Evolutionary conservation across 768 basidiomycete genomes (phyloP).

Genomic region (Mycena chlorophos): DNA sequence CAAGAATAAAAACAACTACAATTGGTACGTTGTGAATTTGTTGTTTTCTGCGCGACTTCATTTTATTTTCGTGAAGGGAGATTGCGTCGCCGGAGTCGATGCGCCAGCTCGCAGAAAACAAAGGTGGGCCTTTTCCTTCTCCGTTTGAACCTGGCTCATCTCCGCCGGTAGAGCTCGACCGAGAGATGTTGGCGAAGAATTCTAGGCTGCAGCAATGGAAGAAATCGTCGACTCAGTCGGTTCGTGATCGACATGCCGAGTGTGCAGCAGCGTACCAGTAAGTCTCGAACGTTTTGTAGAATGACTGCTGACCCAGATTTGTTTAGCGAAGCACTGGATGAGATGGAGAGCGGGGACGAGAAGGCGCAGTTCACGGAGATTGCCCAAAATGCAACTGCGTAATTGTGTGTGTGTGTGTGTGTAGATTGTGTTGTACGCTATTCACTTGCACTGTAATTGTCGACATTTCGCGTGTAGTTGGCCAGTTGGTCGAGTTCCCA

Average conservation of each 20-base stretch:
- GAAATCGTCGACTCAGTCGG: constrained; percentile 7
- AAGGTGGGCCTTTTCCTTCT: constrained; percentile 46
- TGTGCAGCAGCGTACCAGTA: constrained; percentile 13
- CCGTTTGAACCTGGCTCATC: background rate
- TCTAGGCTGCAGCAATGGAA: constrained; percentile 65
- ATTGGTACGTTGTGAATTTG: background rate
- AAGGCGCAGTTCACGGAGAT: constrained; percentile 9
- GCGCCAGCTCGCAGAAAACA: constrained; percentile 66
- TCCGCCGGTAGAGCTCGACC: constrained; percentile 63
- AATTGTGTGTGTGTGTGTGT: no score
- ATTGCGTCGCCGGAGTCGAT: constrained; percentile 58
- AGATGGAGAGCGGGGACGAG: constrained; percentile 22
- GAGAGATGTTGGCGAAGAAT: constrained; percentile 53
- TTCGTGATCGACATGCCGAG: background rate
- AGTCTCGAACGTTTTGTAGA: background rate
- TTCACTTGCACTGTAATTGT: no score
- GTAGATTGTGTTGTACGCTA: no score
- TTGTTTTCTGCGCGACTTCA: background rate
- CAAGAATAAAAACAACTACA: constrained; percentile 43
- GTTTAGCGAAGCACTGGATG: constrained; percentile 19
- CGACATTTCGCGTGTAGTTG: no score
- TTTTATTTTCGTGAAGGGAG: constrained; percentile 47
- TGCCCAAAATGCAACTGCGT: no score
- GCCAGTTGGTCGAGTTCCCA: no score
- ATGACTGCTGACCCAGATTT: no score